phyloP scores from a whole-genome alignment of 2,329 filamentous ascomycete genomes.

The Apiospora phragmitis region DNA sequence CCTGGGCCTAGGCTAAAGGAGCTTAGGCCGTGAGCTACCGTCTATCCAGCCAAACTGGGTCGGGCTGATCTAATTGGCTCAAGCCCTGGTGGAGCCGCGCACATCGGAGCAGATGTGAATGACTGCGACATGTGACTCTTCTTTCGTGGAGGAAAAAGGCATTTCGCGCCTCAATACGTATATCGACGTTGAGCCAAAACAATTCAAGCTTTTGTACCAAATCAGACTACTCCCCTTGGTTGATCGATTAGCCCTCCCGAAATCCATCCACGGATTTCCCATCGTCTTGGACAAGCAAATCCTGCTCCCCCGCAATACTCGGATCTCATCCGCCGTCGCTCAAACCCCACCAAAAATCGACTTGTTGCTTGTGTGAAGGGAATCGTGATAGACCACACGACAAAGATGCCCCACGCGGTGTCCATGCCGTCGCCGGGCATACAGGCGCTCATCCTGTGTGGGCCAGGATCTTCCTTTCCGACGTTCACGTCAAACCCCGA shows the following conservation, averaged over 20 bases:
- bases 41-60: not conserved
- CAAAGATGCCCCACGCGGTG: constrained; percentile 72
- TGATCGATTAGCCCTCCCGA: not conserved
- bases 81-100: not conserved
- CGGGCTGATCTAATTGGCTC: not conserved
- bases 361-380: not conserved
- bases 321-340: not conserved
- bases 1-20: not conserved
- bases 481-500: constrained; percentile 81
- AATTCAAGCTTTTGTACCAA: not conserved
- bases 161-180: not conserved
- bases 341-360: not conserved
- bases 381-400: not conserved
- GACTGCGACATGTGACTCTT: not conserved
- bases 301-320: not conserved
- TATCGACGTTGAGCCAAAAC: not conserved
- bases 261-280: not conserved
- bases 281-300: not conserved
- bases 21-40: not conserved
- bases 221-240: not conserved
- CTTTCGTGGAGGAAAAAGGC: not conserved
- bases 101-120: not conserved
- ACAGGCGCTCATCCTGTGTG: constrained; percentile 81
- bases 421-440: constrained; percentile 74
- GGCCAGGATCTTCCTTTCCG: constrained; percentile 77